Percentiles rank a stretch among this genome's conserved stretches.
Evolutionary conservation across 2,329 filamentous ascomycete genomes (phyloP).

Genomic region (Pestalotiopsis fici): DNA sequence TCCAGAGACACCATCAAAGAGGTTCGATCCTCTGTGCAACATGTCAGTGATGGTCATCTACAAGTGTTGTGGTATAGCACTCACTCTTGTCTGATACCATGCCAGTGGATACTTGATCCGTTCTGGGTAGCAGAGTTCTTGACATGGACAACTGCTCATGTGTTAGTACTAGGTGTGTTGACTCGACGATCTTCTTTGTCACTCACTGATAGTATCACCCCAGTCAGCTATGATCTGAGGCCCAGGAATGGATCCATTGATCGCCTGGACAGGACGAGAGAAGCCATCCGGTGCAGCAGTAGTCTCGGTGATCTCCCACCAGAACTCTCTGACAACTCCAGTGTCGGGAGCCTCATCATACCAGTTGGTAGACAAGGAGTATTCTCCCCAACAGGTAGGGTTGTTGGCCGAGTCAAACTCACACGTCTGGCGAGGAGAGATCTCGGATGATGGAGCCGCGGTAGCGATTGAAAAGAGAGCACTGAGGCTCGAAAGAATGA

Average conservation of each 20-base stretch:
- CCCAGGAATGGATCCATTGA: constrained; percentile 37
- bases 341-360: constrained; percentile 31
- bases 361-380: constrained; percentile 36
- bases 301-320: constrained; percentile 21
- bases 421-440: constrained; percentile 2
- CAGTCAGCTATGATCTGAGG: constrained; percentile 46
- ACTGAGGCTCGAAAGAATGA: constrained; percentile 4
- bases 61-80: neutral
- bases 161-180: neutral
- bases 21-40: neutral
- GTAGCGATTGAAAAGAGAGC: neutral
- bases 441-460: neutral
- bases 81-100: constrained; percentile 57
- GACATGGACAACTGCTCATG: constrained; percentile 44
- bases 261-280: constrained; percentile 26
- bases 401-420: constrained; percentile 7
- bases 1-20: constrained; percentile 53
- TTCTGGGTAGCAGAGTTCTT: constrained; percentile 53
- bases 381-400: constrained; percentile 34
- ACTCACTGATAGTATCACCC: constrained; percentile 40
- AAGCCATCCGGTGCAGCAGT: constrained; percentile 35
- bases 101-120: constrained; percentile 65
- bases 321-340: constrained; percentile 37
- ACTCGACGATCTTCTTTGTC: constrained; percentile 18
- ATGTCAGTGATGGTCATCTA: neutral